Conservation (phyloP, 1,284 basidiomycete genomes). For the Boletellus deceptivus region DNA sequence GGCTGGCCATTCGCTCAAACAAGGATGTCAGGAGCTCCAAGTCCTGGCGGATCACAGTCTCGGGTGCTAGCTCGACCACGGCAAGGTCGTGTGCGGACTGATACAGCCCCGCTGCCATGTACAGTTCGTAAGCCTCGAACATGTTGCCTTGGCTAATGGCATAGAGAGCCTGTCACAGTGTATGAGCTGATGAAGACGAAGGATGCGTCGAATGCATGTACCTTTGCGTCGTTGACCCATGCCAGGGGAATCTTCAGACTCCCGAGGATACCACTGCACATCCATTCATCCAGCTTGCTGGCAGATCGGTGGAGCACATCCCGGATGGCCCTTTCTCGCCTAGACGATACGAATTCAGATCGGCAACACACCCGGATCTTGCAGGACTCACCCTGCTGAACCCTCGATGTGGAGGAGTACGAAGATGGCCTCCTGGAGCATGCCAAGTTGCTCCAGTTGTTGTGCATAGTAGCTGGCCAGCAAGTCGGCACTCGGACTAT, state of each 20-base stretch:
- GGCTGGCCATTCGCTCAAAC: conserved; percentile 66
- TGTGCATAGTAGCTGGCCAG: conserved; percentile 83
- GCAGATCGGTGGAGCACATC: conserved; percentile 80
- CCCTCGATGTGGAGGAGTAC: conserved; percentile 88
- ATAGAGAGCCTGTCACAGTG: conserved; percentile 55
- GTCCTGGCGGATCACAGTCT: conserved; percentile 84
- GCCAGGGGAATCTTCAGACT: conserved; percentile 76
- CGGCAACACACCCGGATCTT: not conserved
- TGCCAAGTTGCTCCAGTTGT: conserved; percentile 80
- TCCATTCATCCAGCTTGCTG: conserved; percentile 64
- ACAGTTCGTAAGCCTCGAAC: conserved; percentile 78
- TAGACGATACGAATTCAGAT: conserved; percentile 24
- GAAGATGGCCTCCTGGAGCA: conserved; percentile 87
- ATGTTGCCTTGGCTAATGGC: conserved; percentile 63
- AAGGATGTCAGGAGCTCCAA: conserved; percentile 70
- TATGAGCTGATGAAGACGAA: conserved; percentile 2
- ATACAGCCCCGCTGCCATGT: conserved; percentile 68
- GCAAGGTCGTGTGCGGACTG: conserved; percentile 82
- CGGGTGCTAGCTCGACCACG: conserved; percentile 82
- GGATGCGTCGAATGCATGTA: conserved; percentile 30
- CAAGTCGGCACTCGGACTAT: conserved; percentile 80
- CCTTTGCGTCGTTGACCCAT: conserved; percentile 91
- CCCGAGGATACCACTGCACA: conserved; percentile 68
- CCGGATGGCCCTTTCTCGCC: conserved; percentile 79
- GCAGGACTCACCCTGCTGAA: conserved; percentile 59